Evolutionary conservation across 805 yeast species (phyloP).

Genomic region (Candida insectorum): DNA sequence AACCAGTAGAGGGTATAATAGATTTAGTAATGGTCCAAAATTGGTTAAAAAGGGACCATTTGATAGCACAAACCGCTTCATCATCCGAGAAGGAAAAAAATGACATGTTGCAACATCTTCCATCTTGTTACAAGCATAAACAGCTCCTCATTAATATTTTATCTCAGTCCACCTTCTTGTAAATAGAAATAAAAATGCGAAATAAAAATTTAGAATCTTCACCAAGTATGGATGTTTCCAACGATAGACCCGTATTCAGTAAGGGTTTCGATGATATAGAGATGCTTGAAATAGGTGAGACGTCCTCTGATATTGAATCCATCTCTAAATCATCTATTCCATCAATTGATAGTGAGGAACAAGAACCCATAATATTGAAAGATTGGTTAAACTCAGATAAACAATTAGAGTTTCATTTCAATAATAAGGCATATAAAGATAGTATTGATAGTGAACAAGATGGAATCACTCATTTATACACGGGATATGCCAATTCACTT

Average conservation of each 20-base stretch:
- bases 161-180: slow-evolving; percentile 10
- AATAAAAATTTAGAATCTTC: no score
- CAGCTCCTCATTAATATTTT: slow-evolving; percentile 12
- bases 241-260: slow-evolving; percentile 4
- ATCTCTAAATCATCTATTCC: slow-evolving; percentile 16
- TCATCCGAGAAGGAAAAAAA: slow-evolving; percentile 96
- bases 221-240: background rate
- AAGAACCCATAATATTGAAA: slow-evolving; percentile 39
- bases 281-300: slow-evolving; percentile 42
- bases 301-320: slow-evolving; percentile 26
- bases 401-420: slow-evolving; percentile 36
- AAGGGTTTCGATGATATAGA: slow-evolving; percentile 36
- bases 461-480: slow-evolving; percentile 40
- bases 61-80: no score
- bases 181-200: background rate
- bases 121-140: slow-evolving; percentile 30
- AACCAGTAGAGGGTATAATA: slow-evolving; percentile 12
- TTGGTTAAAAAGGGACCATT: slow-evolving; percentile 15
- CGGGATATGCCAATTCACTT: slow-evolving; percentile 45
- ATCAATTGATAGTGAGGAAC: slow-evolving; percentile 7
- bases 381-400: slow-evolving; percentile 42
- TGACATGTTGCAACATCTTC: slow-evolving; percentile 88
- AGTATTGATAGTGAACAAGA: slow-evolving; percentile 34
- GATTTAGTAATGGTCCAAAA: slow-evolving; percentile 15
- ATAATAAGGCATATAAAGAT: slow-evolving; percentile 36